Percentiles rank a stretch among this genome's conserved stretches.
These are phyloP conservation scores for Cardamine chenopodiifolia DNA, from an alignment of 345 rosid genomes.

Conservation along the genomic window DNA sequence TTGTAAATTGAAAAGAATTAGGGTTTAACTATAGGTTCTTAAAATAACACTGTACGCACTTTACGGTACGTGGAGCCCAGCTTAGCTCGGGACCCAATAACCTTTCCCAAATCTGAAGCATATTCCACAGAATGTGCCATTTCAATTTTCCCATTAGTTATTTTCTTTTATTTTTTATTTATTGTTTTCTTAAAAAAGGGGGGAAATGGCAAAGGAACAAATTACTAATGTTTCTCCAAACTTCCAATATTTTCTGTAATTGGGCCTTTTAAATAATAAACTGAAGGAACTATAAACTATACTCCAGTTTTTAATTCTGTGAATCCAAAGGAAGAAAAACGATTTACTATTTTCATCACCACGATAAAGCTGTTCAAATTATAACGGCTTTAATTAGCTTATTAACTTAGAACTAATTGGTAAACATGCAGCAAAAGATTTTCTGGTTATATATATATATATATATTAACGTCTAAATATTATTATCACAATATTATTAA, in stretches of 20 bases:
- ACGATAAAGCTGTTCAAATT: background rate
- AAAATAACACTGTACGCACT: background rate
- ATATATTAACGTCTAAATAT: too few species aligned
- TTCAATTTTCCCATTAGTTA: constrained; percentile 26
- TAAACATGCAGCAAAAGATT: constrained; percentile 15
- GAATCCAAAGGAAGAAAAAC: background rate
- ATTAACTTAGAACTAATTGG: background rate
- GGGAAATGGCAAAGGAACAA: background rate
- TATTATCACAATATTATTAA: too few species aligned
- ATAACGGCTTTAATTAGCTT: background rate
- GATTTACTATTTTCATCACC: background rate
- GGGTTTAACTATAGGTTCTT: constrained; percentile 25
- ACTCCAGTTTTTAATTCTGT: background rate
- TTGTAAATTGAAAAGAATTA: too few species aligned
- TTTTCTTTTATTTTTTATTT: background rate
- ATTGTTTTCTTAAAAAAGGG: background rate
- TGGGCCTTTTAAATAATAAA: background rate
- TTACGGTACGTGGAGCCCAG: constrained; percentile 53
- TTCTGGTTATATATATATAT: too few species aligned
- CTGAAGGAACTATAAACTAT: background rate
- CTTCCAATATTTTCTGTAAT: constrained; percentile 7
- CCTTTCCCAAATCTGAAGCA: constrained; percentile 43
- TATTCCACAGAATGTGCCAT: constrained; percentile 66
- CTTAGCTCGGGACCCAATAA: constrained; percentile 36
- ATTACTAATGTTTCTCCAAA: constrained; percentile 3